Percentiles rank a stretch among this genome's conserved stretches.
phyloP scores from a whole-genome alignment of 225 moss, liverwort and hornwort genomes.

The Antitrichia curtipendula region DNA sequence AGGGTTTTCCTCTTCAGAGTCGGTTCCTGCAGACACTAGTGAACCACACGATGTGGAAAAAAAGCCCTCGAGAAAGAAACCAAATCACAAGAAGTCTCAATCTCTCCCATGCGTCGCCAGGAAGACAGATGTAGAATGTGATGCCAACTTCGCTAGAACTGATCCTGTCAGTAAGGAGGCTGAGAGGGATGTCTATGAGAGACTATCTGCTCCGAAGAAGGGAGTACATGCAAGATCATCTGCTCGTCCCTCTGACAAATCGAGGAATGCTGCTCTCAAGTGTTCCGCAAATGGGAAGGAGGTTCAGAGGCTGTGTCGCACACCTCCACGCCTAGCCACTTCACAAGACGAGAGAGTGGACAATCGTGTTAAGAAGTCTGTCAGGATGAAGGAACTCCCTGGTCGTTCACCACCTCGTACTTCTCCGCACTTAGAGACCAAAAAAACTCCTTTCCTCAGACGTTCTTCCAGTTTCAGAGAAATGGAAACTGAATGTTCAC shows the following conservation, averaged over 20 bases:
- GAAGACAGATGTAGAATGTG: constrained; percentile 19
- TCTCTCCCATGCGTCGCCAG: constrained; percentile 18
- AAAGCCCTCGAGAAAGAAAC: constrained; percentile 33
- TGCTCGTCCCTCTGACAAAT: constrained; percentile 1
- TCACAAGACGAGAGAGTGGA: not conserved
- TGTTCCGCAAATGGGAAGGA: constrained; percentile 21
- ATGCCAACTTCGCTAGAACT: constrained; percentile 1
- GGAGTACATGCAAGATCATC: constrained; percentile 6
- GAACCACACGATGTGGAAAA: constrained; percentile 2
- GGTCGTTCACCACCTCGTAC: constrained; percentile 28
- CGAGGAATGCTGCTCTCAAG: constrained; percentile 3
- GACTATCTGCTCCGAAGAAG: constrained; percentile 34
- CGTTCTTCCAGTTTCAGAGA: constrained; percentile 18
- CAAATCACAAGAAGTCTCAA: constrained; percentile 36
- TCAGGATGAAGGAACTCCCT: constrained; percentile 12
- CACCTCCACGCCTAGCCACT: not conserved
- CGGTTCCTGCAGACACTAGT: constrained; percentile 12
- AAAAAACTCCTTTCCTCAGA: not conserved
- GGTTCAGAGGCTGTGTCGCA: constrained; percentile 9
- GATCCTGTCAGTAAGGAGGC: not conserved
- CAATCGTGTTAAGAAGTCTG: not conserved
- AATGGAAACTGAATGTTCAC: constrained; percentile 9
- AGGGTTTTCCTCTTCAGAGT: constrained; percentile 46
- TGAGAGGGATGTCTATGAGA: constrained; percentile 32
- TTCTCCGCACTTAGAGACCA: constrained; percentile 11